These are phyloP conservation scores for Saccharomyces hybrid DNA, from an alignment of 1,139 yeast species.

Conservation along the genomic window DNA sequence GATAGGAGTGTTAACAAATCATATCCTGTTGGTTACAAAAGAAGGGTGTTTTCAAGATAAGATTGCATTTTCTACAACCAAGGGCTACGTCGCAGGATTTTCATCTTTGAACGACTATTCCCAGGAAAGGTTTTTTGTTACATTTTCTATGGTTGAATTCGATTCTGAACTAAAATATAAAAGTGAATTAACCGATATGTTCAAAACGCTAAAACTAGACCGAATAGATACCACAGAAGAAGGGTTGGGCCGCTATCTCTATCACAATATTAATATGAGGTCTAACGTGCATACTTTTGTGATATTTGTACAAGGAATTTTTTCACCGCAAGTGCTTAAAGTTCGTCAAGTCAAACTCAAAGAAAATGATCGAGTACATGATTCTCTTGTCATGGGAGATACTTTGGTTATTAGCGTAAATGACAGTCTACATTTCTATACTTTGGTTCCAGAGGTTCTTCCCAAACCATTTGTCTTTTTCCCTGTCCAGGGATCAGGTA, in stretches of 20 bases:
- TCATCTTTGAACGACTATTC: background rate
- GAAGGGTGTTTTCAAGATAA: background rate
- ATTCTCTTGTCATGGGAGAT: background rate
- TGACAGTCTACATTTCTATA: background rate
- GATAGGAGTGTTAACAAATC: background rate
- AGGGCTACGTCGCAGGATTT: background rate
- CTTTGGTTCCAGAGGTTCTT: background rate
- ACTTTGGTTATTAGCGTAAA: background rate
- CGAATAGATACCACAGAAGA: background rate
- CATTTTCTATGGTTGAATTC: background rate
- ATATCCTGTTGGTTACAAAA: background rate
- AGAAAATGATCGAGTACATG: background rate
- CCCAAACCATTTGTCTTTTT: background rate
- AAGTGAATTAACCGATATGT: background rate
- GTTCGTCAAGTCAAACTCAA: background rate
- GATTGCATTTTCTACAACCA: background rate
- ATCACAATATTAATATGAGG: background rate
- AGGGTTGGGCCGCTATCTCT: background rate
- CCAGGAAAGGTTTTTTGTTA: background rate
- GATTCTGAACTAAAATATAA: background rate
- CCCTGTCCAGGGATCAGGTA: background rate
- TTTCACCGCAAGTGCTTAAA: background rate
- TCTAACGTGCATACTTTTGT: background rate
- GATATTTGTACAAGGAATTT: background rate
- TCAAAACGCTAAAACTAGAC: background rate